phyloP scores from a whole-genome alignment of 2,329 filamentous ascomycete genomes.

The Trichophyton verrucosum region DNA sequence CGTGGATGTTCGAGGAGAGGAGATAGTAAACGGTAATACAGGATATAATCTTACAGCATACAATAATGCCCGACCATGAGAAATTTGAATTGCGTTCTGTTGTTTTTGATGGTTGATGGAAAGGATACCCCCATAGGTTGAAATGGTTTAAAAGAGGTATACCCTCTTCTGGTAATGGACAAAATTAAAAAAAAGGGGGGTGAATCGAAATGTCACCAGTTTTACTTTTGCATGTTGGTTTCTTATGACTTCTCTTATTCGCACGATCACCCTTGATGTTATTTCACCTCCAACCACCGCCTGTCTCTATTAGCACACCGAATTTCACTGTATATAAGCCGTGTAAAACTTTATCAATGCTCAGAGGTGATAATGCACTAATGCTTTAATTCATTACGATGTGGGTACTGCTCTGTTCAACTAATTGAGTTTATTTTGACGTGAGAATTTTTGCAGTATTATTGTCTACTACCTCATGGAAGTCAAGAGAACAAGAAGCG shows the following conservation, averaged over 20 bases:
- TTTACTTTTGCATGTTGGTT: background rate
- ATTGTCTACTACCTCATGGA: background rate
- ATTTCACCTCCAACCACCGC: background rate
- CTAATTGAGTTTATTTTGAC: background rate
- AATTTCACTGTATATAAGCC: background rate
- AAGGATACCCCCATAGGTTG: background rate
- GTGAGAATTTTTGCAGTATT: background rate
- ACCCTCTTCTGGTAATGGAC: background rate
- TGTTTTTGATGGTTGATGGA: background rate
- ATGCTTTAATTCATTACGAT: background rate
- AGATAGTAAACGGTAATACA: background rate
- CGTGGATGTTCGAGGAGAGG: conserved; percentile 1
- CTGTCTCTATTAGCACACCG: background rate
- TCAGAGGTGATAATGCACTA: background rate
- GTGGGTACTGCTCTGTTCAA: background rate
- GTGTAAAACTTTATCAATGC: background rate
- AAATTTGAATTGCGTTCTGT: background rate
- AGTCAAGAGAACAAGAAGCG: background rate
- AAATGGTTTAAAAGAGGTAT: background rate
- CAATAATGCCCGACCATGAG: background rate
- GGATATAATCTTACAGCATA: background rate
- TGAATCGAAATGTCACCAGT: background rate
- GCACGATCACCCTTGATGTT: background rate
- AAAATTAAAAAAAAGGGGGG: background rate
- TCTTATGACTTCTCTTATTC: background rate